Conservation (phyloP, 2,329 filamentous ascomycete genomes). For the Stagonosporopsis chrysanthemi region DNA sequence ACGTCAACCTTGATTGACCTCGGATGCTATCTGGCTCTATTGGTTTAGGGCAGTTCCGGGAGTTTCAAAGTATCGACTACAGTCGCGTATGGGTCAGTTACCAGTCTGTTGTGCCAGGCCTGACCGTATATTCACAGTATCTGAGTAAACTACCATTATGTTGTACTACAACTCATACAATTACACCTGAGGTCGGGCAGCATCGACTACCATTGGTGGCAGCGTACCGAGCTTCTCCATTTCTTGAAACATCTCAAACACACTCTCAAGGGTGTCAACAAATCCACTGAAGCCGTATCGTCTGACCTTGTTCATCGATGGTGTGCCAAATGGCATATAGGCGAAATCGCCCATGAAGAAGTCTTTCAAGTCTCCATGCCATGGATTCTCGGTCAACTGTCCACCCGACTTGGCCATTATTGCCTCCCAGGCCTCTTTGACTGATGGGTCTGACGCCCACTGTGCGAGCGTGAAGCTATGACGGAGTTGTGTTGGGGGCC, state of each 20-base stretch:
- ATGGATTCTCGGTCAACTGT: slow-evolving; percentile 15
- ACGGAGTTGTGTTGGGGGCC: slow-evolving; percentile 8
- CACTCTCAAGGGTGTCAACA: slow-evolving; percentile 21
- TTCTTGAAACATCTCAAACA: slow-evolving; percentile 25
- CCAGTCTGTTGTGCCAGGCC: too few species aligned
- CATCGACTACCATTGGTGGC: slow-evolving; percentile 19
- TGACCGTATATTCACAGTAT: too few species aligned
- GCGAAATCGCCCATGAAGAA: slow-evolving; percentile 17
- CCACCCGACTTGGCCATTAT: slow-evolving; percentile 17
- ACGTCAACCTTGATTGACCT: too few species aligned
- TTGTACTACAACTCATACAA: too few species aligned
- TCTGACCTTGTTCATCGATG: slow-evolving; percentile 17
- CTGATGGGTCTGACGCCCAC: slow-evolving; percentile 6
- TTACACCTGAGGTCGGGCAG: slow-evolving; percentile 7
- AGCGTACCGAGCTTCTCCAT: slow-evolving; percentile 19
- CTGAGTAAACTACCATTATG: too few species aligned
- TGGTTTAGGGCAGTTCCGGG: too few species aligned
- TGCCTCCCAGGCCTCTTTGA: slow-evolving; percentile 8
- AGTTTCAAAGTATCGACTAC: too few species aligned
- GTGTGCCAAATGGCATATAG: slow-evolving; percentile 9
- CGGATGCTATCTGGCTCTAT: too few species aligned
- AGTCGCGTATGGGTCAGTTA: too few species aligned
- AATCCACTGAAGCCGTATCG: slow-evolving; percentile 21
- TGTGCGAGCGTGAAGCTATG: slow-evolving; percentile 3
- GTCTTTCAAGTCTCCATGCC: slow-evolving; percentile 5